phyloP scores from a whole-genome alignment of 371 early-diverging fungal genomes.

The Syncephalis fuscata region DNA sequence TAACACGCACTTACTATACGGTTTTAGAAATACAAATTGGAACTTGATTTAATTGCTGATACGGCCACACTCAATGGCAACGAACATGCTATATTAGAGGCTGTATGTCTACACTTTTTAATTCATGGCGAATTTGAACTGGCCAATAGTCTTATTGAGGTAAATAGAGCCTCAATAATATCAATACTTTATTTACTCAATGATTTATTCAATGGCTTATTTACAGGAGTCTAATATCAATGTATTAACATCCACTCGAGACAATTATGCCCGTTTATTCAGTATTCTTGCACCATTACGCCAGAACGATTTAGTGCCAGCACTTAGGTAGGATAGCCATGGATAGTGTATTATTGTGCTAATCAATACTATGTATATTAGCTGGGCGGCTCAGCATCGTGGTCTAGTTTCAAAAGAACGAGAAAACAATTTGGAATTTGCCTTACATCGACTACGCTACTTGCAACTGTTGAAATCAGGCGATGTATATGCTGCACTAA shows the following conservation, averaged over 20 bases:
- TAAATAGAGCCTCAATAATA: too few species aligned
- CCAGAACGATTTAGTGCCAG: constrained; percentile 23
- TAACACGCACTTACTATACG: too few species aligned
- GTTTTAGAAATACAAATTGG: too few species aligned
- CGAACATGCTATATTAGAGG: too few species aligned
- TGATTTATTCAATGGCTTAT: constrained; percentile 2
- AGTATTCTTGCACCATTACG: constrained; percentile 26
- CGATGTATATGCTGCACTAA: constrained; percentile 36
- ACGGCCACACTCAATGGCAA: too few species aligned
- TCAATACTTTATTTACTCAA: too few species aligned
- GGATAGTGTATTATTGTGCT: background rate
- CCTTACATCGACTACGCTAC: constrained; percentile 59
- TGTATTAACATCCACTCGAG: constrained; percentile 16
- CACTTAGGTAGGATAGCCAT: constrained; percentile 26
- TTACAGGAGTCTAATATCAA: constrained; percentile 19
- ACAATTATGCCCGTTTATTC: constrained; percentile 43
- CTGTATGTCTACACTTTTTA: constrained; percentile 40
- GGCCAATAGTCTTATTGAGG: constrained; percentile 39
- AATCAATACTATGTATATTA: background rate
- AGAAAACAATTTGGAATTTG: constrained; percentile 66
- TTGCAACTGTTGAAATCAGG: constrained; percentile 38
- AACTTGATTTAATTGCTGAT: too few species aligned
- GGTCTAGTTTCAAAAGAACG: constrained; percentile 9
- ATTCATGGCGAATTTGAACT: constrained; percentile 75
- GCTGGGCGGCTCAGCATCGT: constrained; percentile 2